Conservation (phyloP, 768 basidiomycete species). For the Suillus hirtellus region DNA sequence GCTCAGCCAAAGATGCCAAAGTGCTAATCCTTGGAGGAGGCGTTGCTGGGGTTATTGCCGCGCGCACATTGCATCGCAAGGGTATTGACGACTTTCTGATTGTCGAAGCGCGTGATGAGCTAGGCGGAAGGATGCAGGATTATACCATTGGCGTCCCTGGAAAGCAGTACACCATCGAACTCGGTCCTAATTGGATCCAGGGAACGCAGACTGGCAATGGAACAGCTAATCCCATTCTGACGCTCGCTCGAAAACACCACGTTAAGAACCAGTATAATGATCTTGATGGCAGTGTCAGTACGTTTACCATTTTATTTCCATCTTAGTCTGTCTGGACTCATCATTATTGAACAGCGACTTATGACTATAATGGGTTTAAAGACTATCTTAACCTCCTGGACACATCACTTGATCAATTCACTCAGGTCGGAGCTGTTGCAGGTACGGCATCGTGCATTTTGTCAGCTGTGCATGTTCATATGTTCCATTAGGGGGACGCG, state of each 20-base stretch:
- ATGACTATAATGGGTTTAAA: constrained; percentile 48
- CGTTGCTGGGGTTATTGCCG: constrained; percentile 64
- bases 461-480: not conserved
- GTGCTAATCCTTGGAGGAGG: constrained; percentile 69
- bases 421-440: constrained; percentile 42
- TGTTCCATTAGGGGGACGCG: constrained; percentile 39
- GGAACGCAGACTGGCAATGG: constrained; percentile 50
- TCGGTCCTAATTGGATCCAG: constrained; percentile 64
- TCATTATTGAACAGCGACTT: constrained; percentile 44
- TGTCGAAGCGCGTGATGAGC: constrained; percentile 55
- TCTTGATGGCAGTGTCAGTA: constrained; percentile 46
- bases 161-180: constrained; percentile 48
- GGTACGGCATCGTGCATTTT: constrained; percentile 31
- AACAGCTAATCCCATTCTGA: constrained; percentile 59
- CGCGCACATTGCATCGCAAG: constrained; percentile 53
- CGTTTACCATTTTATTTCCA: constrained; percentile 20
- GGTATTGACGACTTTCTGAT: constrained; percentile 61
- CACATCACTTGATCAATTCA: constrained; percentile 40
- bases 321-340: not conserved
- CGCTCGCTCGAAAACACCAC: constrained; percentile 55
- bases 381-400: constrained; percentile 51
- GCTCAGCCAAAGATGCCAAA: constrained; percentile 22
- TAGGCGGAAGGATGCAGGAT: constrained; percentile 63
- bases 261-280: constrained; percentile 47
- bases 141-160: constrained; percentile 42